These are phyloP conservation scores for Aspergillus hiratsukae DNA, from an alignment of 2,329 filamentous ascomycete species.

Conservation along the genomic window DNA sequence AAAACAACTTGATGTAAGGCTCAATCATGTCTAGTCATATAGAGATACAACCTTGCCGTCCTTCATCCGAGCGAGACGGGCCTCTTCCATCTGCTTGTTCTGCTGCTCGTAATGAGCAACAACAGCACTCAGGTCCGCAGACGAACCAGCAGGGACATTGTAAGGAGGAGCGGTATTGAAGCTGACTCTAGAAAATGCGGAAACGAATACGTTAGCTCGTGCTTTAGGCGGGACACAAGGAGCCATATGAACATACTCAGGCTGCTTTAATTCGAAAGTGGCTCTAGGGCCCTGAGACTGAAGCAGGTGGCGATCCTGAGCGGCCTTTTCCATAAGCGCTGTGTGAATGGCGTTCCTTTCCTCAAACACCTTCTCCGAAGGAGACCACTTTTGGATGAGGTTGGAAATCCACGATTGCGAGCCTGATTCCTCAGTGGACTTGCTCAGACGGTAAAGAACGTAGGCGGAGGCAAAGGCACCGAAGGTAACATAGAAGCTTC, in stretches of 20 bases:
- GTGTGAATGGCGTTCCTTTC: slow-evolving; percentile 58
- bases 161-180: slow-evolving; percentile 59
- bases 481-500: slow-evolving; percentile 45
- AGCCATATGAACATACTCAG: slow-evolving; percentile 53
- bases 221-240: neutral
- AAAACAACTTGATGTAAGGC: slow-evolving; percentile 15
- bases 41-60: slow-evolving; percentile 41
- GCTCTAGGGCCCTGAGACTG: slow-evolving; percentile 39
- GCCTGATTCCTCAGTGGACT: slow-evolving; percentile 35
- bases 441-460: slow-evolving; percentile 40
- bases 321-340: slow-evolving; percentile 58
- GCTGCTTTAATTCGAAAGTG: slow-evolving; percentile 54
- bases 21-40: slow-evolving; percentile 36
- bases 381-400: slow-evolving; percentile 54
- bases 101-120: slow-evolving; percentile 60
- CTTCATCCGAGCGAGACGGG: slow-evolving; percentile 47
- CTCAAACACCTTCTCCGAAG: slow-evolving; percentile 50
- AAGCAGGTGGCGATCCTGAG: slow-evolving; percentile 59
- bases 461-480: slow-evolving; percentile 41
- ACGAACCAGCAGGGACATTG: slow-evolving; percentile 60
- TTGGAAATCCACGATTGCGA: slow-evolving; percentile 38
- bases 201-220: slow-evolving; percentile 5
- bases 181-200: slow-evolving; percentile 43
- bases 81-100: slow-evolving; percentile 53
- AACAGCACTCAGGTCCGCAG: slow-evolving; percentile 55